Conservation (phyloP, 306 rosid genomes). For the Trichosanthes cucumerina region DNA sequence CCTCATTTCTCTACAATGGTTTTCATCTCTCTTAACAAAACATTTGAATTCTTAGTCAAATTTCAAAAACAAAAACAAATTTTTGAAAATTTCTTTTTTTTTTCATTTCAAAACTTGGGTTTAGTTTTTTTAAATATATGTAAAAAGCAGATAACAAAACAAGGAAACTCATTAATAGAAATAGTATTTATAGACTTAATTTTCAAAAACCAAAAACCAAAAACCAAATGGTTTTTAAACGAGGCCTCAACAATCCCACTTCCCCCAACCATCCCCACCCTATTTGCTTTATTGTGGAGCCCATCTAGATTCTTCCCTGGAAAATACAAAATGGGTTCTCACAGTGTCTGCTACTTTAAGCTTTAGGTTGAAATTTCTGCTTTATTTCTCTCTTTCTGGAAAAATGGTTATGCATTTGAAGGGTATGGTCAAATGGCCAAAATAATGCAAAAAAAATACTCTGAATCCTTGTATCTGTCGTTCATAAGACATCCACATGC, state of each 20-base stretch:
- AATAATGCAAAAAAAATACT: neutral
- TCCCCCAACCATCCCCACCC: neutral
- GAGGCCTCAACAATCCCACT: neutral
- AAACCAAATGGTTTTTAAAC: too few relatives aligned
- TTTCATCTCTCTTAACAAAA: too few relatives aligned
- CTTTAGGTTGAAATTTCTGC: neutral
- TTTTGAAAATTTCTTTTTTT: too few relatives aligned
- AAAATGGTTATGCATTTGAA: neutral
- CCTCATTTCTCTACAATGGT: too few relatives aligned
- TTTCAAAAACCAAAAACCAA: too few relatives aligned
- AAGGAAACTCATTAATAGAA: too few relatives aligned
- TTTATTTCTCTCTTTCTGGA: constrained; percentile 6
- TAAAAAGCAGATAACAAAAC: too few relatives aligned
- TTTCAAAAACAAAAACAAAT: too few relatives aligned
- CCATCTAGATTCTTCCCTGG: constrained; percentile 9
- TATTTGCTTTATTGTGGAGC: constrained; percentile 10
- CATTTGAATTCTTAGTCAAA: too few relatives aligned
- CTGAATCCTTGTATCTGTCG: constrained; percentile 2
- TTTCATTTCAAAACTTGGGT: too few relatives aligned
- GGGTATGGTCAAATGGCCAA: constrained; percentile 5
- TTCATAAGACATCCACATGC: constrained; percentile 8
- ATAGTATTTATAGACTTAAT: too few relatives aligned
- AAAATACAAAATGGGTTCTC: constrained; percentile 3
- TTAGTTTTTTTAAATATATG: too few relatives aligned
- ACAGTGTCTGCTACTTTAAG: neutral